phyloP scores from a whole-genome alignment of 495 filamentous ascomycete genomes.

The Penicillium parvum region DNA sequence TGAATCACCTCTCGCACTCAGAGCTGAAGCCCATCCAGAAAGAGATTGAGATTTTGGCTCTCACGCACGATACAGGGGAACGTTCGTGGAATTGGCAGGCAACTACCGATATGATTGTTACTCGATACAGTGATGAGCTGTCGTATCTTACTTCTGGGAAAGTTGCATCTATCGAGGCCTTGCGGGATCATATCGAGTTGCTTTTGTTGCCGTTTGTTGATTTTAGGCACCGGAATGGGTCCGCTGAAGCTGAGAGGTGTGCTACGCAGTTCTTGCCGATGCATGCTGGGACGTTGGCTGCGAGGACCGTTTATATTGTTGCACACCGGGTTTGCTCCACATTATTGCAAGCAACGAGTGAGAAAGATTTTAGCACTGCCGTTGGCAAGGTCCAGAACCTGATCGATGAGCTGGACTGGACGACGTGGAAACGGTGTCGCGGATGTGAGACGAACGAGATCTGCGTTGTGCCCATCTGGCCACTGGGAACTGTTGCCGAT shows the following conservation, averaged over 20 bases:
- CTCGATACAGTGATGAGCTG: constrained; percentile 52
- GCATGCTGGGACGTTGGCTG: constrained; percentile 18
- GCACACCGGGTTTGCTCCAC: constrained; percentile 47
- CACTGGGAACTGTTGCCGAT: constrained; percentile 51
- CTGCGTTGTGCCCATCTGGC: constrained; percentile 68
- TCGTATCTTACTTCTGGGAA: constrained; percentile 42
- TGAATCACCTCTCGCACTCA: constrained; percentile 30
- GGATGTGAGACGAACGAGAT: constrained; percentile 53
- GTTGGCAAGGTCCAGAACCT: constrained; percentile 33
- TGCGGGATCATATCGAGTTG: constrained; percentile 43
- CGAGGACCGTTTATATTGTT: constrained; percentile 44
- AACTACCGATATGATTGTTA: constrained; percentile 56
- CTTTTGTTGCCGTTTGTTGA: constrained; percentile 49
- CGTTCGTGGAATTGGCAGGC: constrained; percentile 53
- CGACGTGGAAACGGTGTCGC: constrained; percentile 57
- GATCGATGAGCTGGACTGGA: constrained; percentile 53
- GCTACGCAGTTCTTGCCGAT: constrained; percentile 42
- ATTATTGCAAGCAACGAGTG: constrained; percentile 37
- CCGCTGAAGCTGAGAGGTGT: constrained; percentile 44
- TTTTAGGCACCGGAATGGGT: constrained; percentile 34
- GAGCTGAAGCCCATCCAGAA: constrained; percentile 39
- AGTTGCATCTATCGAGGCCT: constrained; percentile 23
- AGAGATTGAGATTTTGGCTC: constrained; percentile 39
- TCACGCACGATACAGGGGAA: constrained; percentile 15
- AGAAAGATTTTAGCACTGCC: constrained; percentile 20